A percentile compares a stretch with the other conserved stretches of the same genome.
phyloP scores from a whole-genome alignment of 306 rosid genomes.

The Cucurbita moschata region DNA sequence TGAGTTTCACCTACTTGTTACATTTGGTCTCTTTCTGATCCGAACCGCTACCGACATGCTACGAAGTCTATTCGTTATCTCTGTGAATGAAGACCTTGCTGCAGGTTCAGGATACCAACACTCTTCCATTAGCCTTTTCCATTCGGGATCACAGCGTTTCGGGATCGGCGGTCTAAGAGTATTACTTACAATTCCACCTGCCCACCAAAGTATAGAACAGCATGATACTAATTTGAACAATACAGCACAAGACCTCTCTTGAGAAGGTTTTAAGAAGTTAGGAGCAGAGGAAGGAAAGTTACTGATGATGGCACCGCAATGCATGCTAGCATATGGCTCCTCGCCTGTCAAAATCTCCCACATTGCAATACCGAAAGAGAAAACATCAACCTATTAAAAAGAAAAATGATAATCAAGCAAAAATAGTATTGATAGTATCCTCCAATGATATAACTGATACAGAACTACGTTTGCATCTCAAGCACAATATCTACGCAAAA shows the following conservation, averaged over 20 bases:
- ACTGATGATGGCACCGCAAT: conserved; percentile 92
- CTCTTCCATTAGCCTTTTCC: conserved; percentile 79
- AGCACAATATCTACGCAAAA: background rate
- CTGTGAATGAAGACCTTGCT: conserved; percentile 64
- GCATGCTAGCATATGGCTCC: conserved; percentile 91
- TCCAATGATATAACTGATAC: too few relatives aligned
- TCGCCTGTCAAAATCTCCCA: conserved; percentile 97
- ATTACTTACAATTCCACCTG: conserved; percentile 83
- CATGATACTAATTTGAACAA: conserved; percentile 4
- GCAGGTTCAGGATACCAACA: conserved; percentile 82
- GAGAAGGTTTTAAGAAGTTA: background rate
- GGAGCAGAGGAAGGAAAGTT: background rate
- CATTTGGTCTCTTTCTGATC: conserved; percentile 26
- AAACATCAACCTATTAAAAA: conserved; percentile 58
- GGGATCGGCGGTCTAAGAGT: conserved; percentile 82
- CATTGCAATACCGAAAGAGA: conserved; percentile 81
- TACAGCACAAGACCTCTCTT: background rate
- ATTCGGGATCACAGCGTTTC: conserved; percentile 66
- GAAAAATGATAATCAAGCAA: background rate
- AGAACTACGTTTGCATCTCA: background rate
- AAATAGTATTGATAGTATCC: background rate
- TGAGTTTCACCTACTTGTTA: background rate
- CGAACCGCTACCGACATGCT: conserved; percentile 48
- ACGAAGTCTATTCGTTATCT: conserved; percentile 53
- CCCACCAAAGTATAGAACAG: conserved; percentile 9